These are phyloP conservation scores for Penicillium turbatum DNA, from an alignment of 495 filamentous ascomycete genomes.

Conservation along the genomic window DNA sequence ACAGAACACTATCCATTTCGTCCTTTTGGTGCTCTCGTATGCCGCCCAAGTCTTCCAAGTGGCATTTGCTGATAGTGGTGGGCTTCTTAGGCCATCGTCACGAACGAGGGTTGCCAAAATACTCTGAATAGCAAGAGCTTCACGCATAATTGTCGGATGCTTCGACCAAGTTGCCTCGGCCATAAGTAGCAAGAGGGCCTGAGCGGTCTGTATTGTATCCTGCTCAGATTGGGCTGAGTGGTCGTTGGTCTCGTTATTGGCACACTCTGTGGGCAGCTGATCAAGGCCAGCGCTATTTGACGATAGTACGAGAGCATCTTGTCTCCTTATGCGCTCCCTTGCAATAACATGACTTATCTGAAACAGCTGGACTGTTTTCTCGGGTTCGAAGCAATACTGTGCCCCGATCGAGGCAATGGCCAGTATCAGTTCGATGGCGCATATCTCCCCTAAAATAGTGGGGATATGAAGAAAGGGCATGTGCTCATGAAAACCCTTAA, in stretches of 20 bases:
- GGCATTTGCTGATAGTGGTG: neutral
- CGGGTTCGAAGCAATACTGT: conserved; percentile 42
- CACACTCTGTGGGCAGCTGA: neutral
- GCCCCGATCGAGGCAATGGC: conserved; percentile 20
- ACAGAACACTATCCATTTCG: conserved; percentile 25
- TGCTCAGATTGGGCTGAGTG: neutral
- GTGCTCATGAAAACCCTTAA: conserved; percentile 21
- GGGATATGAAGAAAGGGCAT: conserved; percentile 26
- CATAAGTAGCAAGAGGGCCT: conserved; percentile 25
- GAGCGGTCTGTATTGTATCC: conserved; percentile 12
- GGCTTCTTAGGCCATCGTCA: conserved; percentile 8
- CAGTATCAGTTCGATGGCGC: conserved; percentile 16
- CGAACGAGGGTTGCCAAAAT: conserved; percentile 17
- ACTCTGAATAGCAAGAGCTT: conserved; percentile 20
- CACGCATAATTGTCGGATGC: conserved; percentile 16
- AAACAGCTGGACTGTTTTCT: conserved; percentile 7
- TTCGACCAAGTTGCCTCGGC: conserved; percentile 28
- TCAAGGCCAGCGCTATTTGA: neutral
- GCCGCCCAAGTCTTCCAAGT: conserved; percentile 26
- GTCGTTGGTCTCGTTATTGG: neutral
- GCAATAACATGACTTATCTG: conserved; percentile 1
- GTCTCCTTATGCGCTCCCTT: neutral
- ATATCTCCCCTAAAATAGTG: conserved; percentile 15
- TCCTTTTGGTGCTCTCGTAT: conserved; percentile 24
- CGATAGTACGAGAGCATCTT: neutral